Percentiles rank a stretch among this genome's conserved stretches.
phyloP scores from a whole-genome alignment of 257 asterid species.

The Solanum neorickii region DNA sequence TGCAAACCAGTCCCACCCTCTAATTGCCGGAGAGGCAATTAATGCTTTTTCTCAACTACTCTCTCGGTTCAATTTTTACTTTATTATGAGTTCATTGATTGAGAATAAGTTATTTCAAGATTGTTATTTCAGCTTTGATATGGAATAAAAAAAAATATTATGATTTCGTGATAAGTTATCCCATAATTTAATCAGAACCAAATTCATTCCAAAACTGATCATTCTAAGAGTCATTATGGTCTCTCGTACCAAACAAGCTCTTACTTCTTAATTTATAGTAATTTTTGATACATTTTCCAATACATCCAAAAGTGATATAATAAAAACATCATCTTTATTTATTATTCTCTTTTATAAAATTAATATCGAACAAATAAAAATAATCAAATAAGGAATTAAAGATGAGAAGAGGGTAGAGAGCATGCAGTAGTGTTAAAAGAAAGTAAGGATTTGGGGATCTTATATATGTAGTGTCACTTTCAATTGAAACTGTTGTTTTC shows the following conservation, averaged over 20 bases:
- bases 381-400: too few relatives aligned
- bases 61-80: background rate
- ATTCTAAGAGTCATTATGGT: background rate
- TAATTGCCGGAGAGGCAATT: background rate
- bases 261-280: too few relatives aligned
- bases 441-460: background rate
- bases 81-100: too few relatives aligned
- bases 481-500: conserved; percentile 24
- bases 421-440: background rate
- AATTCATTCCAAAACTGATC: too few relatives aligned
- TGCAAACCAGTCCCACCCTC: background rate
- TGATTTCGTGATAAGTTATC: too few relatives aligned
- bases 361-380: too few relatives aligned
- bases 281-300: too few relatives aligned
- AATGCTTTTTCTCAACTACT: background rate
- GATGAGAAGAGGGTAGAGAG: background rate
- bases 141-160: too few relatives aligned
- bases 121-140: background rate
- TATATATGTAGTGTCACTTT: conserved; percentile 26
- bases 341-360: too few relatives aligned
- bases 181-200: too few relatives aligned
- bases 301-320: background rate
- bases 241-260: background rate
- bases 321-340: too few relatives aligned
- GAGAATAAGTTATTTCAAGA: background rate